A percentile compares a stretch with the other conserved stretches of the same genome.
phyloP scores from a whole-genome alignment of 164 flowering plant species.

The Taxillus chinensis region DNA sequence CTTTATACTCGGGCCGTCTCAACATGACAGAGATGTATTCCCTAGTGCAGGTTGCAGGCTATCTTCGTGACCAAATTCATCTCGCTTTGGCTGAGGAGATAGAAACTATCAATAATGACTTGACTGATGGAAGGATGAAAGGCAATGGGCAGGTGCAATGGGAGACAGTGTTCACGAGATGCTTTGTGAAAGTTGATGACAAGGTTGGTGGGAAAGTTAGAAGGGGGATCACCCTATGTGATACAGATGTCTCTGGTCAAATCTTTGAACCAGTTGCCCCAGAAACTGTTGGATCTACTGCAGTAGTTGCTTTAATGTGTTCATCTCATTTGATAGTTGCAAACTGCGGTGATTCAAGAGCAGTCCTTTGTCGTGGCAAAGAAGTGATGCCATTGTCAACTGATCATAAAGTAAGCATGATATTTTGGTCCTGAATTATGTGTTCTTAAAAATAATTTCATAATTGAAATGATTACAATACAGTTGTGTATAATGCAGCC shows the following conservation, averaged over 20 bases:
- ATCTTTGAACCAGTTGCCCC: conserved; percentile 21
- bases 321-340: conserved; percentile 6
- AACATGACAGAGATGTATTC: too few species aligned
- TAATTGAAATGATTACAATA: neutral
- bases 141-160: conserved; percentile 23
- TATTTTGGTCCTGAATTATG: neutral
- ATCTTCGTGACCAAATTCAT: conserved; percentile 37
- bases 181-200: conserved; percentile 38
- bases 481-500: too few species aligned
- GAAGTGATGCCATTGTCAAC: neutral
- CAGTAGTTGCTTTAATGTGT: conserved; percentile 1
- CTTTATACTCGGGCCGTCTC: too few species aligned
- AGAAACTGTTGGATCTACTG: conserved; percentile 5
- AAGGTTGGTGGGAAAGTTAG: conserved; percentile 29
- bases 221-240: neutral
- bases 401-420: conserved; percentile 4
- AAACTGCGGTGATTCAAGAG: conserved; percentile 7
- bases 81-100: conserved; percentile 33
- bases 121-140: conserved; percentile 6
- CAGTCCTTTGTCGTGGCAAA: conserved; percentile 5
- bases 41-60: conserved; percentile 35
- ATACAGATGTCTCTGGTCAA: conserved; percentile 12
- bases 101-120: conserved; percentile 7
- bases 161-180: conserved; percentile 28
- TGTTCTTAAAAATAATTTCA: neutral